Evolutionary conservation across 129 eudicot genomes (phyloP).

Genomic region (Chrysanthemum lavandulifolium): DNA sequence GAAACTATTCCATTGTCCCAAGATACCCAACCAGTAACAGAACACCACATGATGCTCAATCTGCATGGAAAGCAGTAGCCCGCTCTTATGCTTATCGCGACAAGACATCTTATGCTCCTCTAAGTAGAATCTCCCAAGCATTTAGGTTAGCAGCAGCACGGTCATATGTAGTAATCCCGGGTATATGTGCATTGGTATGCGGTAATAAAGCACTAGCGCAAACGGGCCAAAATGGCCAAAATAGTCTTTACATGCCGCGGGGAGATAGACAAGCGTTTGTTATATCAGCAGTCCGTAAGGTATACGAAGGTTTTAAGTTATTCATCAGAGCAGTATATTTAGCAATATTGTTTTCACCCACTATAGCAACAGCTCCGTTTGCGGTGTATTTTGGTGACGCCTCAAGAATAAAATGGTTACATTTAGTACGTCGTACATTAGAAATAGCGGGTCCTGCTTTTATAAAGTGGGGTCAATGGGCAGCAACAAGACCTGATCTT

Average conservation of each 20-base stretch:
- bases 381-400: constrained; percentile 66
- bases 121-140: constrained; percentile 69
- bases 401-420: constrained; percentile 76
- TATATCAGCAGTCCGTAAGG: constrained; percentile 44
- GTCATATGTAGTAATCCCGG: constrained; percentile 68
- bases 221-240: constrained; percentile 48
- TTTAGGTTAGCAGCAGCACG: constrained; percentile 66
- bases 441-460: constrained; percentile 95
- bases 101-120: constrained; percentile 19
- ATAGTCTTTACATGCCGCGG: constrained; percentile 46
- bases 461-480: constrained; percentile 99
- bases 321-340: constrained; percentile 63
- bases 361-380: constrained; percentile 75
- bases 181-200: constrained; percentile 50
- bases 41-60: constrained; percentile 51
- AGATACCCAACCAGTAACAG: constrained; percentile 28
- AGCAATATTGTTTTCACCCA: constrained; percentile 72
- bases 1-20: constrained; percentile 29
- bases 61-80: constrained; percentile 57
- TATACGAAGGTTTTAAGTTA: constrained; percentile 52
- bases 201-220: constrained; percentile 56
- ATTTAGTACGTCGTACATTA: constrained; percentile 64
- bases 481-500: constrained; percentile 93
- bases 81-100: constrained; percentile 24
- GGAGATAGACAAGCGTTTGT: constrained; percentile 58